A percentile compares a stretch with the other conserved stretches of the same genome.
These are phyloP conservation scores for Casaregolazyma lundiana DNA, from an alignment of 1,139 yeast species.

Conservation along the genomic window DNA sequence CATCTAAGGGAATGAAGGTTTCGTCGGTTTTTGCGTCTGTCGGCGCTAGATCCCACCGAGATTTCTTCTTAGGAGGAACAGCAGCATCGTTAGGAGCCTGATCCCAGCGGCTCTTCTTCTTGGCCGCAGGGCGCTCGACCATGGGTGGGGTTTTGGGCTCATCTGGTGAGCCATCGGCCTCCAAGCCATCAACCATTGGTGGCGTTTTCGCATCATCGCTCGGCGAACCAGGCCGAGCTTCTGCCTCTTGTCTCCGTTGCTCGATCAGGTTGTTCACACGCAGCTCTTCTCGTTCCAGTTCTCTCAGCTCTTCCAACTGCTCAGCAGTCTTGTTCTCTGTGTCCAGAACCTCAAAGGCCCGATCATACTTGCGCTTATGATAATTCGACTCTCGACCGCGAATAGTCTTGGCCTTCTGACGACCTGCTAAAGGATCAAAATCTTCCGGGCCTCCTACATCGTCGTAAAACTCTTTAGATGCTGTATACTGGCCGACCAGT, in stretches of 20 bases:
- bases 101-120: conserved; percentile 35
- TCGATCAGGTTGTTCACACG: conserved; percentile 28
- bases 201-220: conserved; percentile 23
- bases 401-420: conserved; percentile 31
- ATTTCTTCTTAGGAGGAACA: conserved; percentile 11
- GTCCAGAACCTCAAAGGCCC: conserved; percentile 30
- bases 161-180: conserved; percentile 20
- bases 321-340: conserved; percentile 23
- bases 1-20: background rate
- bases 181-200: conserved; percentile 24
- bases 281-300: conserved; percentile 32
- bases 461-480: conserved; percentile 27
- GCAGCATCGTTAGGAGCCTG: conserved; percentile 10
- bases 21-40: conserved; percentile 4
- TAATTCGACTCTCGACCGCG: conserved; percentile 40
- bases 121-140: conserved; percentile 20
- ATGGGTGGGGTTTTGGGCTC: conserved; percentile 12
- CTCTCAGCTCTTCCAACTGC: conserved; percentile 30
- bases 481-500: conserved; percentile 33
- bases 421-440: conserved; percentile 37
- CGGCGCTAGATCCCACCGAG: conserved; percentile 21
- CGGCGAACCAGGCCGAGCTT: conserved; percentile 14
- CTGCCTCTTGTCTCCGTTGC: conserved; percentile 18
- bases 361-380: conserved; percentile 39
- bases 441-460: conserved; percentile 33